Conservation (phyloP, 768 basidiomycete genomes). For the Rhodotorula diobovata region DNA sequence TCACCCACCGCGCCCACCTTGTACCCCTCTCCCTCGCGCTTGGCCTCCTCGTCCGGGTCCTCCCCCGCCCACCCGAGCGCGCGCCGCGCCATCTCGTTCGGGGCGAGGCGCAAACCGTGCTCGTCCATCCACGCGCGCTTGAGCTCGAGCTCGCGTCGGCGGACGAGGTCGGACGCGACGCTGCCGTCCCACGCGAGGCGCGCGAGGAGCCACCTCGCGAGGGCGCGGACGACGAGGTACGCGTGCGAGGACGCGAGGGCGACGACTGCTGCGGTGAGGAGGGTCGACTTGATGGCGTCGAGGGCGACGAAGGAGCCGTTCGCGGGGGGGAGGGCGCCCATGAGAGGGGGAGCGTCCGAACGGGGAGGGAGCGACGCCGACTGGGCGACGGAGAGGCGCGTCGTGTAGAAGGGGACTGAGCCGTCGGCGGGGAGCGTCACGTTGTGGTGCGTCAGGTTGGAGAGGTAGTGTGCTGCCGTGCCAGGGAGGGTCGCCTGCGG, state of each 20-base stretch:
- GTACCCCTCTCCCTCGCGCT: slow-evolving; percentile 12
- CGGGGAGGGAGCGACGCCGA: slow-evolving; percentile 2
- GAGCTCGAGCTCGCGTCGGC: slow-evolving; percentile 57
- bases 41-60: slow-evolving; percentile 7
- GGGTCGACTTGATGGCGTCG: slow-evolving; percentile 40
- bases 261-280: slow-evolving; percentile 64
- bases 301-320: slow-evolving; percentile 25
- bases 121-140: slow-evolving; percentile 39
- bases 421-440: slow-evolving; percentile 33
- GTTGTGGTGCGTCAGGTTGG: slow-evolving; percentile 33
- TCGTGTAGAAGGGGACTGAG: slow-evolving; percentile 20
- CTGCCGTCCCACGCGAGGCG: slow-evolving; percentile 72
- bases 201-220: slow-evolving; percentile 67
- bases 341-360: slow-evolving; percentile 10
- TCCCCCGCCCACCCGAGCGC: slow-evolving; percentile 13
- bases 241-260: slow-evolving; percentile 81
- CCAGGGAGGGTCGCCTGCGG: slow-evolving; percentile 46
- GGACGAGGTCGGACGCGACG: slow-evolving; percentile 59
- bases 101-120: slow-evolving; percentile 18
- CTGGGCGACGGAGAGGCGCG: slow-evolving; percentile 25
- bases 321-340: slow-evolving; percentile 28
- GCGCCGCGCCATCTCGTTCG: slow-evolving; percentile 16
- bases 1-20: slow-evolving; percentile 1
- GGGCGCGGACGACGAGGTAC: slow-evolving; percentile 63
- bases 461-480: slow-evolving; percentile 16